These are phyloP conservation scores for Colletotrichum magnum DNA, from an alignment of 2,329 filamentous ascomycete genomes.

Conservation along the genomic window DNA sequence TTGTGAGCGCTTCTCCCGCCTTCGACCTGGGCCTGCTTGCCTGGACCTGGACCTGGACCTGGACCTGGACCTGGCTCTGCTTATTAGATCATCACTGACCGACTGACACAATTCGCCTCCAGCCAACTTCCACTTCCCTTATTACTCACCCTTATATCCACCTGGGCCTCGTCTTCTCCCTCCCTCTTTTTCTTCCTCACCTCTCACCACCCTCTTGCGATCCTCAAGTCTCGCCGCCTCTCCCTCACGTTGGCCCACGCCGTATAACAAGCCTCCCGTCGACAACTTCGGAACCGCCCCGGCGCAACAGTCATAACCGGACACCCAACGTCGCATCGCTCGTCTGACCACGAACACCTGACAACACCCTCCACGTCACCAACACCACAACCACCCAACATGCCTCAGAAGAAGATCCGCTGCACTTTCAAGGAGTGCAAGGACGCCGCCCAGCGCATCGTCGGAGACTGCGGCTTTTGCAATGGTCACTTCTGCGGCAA, in stretches of 20 bases:
- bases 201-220: neutral
- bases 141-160: constrained; percentile 31
- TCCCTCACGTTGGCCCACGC: neutral
- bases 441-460: constrained; percentile 89
- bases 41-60: constrained; percentile 27
- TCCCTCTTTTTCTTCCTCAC: constrained; percentile 3
- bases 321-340: constrained; percentile 12
- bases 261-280: constrained; percentile 15
- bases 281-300: constrained; percentile 7
- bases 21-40: constrained; percentile 35
- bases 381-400: constrained; percentile 50
- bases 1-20: constrained; percentile 41
- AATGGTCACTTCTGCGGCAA: constrained; percentile 94
- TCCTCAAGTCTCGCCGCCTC: constrained; percentile 3
- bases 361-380: constrained; percentile 6
- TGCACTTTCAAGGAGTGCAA: constrained; percentile 94
- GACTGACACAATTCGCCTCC: constrained; percentile 40
- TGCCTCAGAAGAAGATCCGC: constrained; percentile 83
- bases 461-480: constrained; percentile 97
- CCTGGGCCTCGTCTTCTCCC: neutral
- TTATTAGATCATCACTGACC: constrained; percentile 41
- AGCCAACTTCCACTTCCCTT: constrained; percentile 32
- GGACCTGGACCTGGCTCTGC: constrained; percentile 32
- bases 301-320: constrained; percentile 15
- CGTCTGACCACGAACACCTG: constrained; percentile 18